A percentile compares a stretch with the other conserved stretches of the same genome.
These are phyloP conservation scores for Rhodotorula sp. DNA, from an alignment of 1,284 basidiomycete species.

Conservation along the genomic window DNA sequence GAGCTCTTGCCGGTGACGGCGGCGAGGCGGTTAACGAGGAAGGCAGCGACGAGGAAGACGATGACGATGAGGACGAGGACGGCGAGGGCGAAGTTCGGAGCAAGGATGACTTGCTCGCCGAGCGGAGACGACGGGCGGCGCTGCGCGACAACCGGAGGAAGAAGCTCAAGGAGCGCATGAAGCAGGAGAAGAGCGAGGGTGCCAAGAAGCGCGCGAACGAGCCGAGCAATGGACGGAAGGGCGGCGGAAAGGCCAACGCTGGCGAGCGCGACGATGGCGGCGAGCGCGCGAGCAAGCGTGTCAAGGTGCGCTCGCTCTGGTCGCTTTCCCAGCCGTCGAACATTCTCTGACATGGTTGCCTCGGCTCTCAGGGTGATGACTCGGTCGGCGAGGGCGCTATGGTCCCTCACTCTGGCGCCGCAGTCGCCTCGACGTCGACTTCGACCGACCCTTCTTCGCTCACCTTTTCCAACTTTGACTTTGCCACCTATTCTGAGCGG, in stretches of 20 bases:
- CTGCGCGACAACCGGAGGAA: conserved; percentile 78
- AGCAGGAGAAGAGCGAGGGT: conserved; percentile 62
- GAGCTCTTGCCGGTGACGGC: background rate
- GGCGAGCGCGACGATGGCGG: conserved; percentile 11
- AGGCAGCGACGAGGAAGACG: conserved; percentile 48
- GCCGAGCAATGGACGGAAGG: conserved; percentile 49
- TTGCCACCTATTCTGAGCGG: conserved; percentile 45
- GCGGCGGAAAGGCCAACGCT: conserved; percentile 34
- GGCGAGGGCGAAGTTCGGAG: conserved; percentile 49
- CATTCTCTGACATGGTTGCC: background rate
- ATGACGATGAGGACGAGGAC: conserved; percentile 53
- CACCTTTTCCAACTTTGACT: conserved; percentile 66
- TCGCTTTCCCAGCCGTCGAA: background rate
- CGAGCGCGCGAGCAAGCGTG: conserved; percentile 33
- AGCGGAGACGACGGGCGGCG: conserved; percentile 69
- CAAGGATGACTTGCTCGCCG: conserved; percentile 76
- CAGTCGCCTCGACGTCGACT: conserved; percentile 52
- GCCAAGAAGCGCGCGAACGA: conserved; percentile 59
- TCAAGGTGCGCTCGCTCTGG: conserved; percentile 22
- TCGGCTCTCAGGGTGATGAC: conserved; percentile 59
- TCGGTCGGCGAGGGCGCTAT: conserved; percentile 30
- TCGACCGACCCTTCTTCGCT: conserved; percentile 56
- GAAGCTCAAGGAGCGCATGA: conserved; percentile 77
- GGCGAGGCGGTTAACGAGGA: conserved; percentile 5
- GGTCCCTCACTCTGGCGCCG: conserved; percentile 14